phyloP scores from a whole-genome alignment of 768 basidiomycete species.

The Tricholoma bakamatsutake region DNA sequence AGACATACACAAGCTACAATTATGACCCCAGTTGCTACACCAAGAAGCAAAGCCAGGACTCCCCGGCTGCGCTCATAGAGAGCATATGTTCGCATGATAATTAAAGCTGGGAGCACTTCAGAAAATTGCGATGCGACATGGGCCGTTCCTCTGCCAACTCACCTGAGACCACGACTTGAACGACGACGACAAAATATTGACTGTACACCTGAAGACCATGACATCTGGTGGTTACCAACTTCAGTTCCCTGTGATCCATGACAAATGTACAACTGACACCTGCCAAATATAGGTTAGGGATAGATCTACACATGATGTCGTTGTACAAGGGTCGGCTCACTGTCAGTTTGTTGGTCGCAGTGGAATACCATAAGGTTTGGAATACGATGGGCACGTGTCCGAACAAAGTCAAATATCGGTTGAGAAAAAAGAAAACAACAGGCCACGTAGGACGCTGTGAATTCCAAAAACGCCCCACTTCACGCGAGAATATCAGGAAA shows the following conservation, averaged over 20 bases:
- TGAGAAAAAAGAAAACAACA: constrained; percentile 25
- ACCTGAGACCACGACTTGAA: constrained; percentile 13
- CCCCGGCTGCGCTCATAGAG: background rate
- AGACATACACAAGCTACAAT: background rate
- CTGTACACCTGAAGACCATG: constrained; percentile 10
- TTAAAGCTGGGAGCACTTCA: background rate
- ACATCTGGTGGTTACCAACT: constrained; percentile 5
- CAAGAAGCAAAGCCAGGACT: background rate
- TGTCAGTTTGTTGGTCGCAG: constrained; percentile 8
- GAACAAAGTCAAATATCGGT: constrained; percentile 28
- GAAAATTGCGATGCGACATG: background rate
- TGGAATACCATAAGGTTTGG: constrained; percentile 19
- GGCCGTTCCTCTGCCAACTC: background rate
- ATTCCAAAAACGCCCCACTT: constrained; percentile 34
- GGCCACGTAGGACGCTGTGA: constrained; percentile 15
- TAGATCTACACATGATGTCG: background rate
- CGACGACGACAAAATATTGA: constrained; percentile 12
- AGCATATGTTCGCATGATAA: background rate
- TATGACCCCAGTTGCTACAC: background rate
- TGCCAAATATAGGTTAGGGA: background rate
- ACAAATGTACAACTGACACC: constrained; percentile 8
- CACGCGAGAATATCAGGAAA: constrained; percentile 29
- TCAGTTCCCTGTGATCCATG: background rate
- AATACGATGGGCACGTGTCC: constrained; percentile 24
- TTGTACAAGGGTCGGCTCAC: background rate